Evolutionary conservation across 495 filamentous ascomycete species (phyloP).

Genomic region (Talaromyces ruber): DNA sequence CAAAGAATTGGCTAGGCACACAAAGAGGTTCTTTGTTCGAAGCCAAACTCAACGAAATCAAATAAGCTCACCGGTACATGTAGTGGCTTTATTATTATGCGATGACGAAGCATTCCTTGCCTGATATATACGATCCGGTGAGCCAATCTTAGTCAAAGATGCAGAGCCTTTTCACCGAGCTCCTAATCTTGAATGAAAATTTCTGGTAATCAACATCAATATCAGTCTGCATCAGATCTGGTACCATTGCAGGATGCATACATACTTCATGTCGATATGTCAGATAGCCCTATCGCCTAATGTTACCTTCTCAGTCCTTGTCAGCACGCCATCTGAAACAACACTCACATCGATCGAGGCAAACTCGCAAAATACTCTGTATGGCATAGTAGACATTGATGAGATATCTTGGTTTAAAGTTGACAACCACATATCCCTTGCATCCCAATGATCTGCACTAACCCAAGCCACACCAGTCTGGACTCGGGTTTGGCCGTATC

Average conservation of each 20-base stretch:
- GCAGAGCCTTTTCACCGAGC: background rate
- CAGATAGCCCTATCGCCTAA: background rate
- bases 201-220: too few species aligned
- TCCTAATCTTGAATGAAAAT: too few species aligned
- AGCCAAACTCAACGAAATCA: too few species aligned
- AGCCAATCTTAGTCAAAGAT: background rate
- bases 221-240: background rate
- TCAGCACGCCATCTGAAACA: background rate
- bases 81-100: too few species aligned
- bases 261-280: background rate
- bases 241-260: background rate
- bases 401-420: background rate
- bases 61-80: too few species aligned
- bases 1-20: too few species aligned
- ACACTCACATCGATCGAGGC: too few species aligned
- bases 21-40: too few species aligned
- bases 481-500: background rate
- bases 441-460: background rate
- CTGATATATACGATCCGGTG: too few species aligned
- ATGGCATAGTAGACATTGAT: background rate
- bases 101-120: too few species aligned
- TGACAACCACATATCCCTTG: background rate
- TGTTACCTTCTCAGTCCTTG: background rate
- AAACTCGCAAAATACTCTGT: too few species aligned
- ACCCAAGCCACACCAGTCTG: background rate